Evolutionary conservation across 2,329 filamentous ascomycete species (phyloP).

Genomic region (Trichoderma sp.): DNA sequence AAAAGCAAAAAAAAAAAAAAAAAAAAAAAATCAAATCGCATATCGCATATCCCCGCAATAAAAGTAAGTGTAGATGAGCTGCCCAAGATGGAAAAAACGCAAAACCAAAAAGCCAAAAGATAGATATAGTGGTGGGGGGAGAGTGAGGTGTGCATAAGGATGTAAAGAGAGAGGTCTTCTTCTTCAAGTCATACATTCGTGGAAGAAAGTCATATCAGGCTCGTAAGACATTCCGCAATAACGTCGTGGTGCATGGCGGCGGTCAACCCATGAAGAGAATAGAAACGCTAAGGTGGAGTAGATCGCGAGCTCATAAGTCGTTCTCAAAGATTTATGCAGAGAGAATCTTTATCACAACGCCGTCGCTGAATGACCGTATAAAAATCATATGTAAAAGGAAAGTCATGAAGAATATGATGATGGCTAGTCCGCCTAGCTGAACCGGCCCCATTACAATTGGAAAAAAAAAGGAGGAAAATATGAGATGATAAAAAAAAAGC

Average conservation of each 20-base stretch:
- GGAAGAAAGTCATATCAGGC: constrained; percentile 43
- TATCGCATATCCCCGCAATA: constrained; percentile 14
- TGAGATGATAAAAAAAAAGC: not conserved
- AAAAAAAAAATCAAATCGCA: constrained; percentile 10
- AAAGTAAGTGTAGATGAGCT: not conserved
- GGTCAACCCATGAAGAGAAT: constrained; percentile 37
- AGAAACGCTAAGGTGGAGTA: constrained; percentile 29
- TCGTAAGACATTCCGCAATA: constrained; percentile 41
- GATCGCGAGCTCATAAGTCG: constrained; percentile 30
- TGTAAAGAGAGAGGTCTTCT: constrained; percentile 29
- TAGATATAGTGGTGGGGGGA: constrained; percentile 27
- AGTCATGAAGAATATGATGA: constrained; percentile 29
- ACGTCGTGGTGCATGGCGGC: constrained; percentile 40
- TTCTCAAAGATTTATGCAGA: constrained; percentile 37
- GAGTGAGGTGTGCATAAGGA: constrained; percentile 27
- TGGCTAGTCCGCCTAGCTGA: constrained; percentile 18
- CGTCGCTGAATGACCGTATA: constrained; percentile 47
- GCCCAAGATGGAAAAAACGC: constrained; percentile 12
- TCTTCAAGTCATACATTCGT: constrained; percentile 48
- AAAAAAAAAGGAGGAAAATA: constrained; percentile 3
- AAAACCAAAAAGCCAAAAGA: constrained; percentile 29
- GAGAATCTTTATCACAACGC: constrained; percentile 46
- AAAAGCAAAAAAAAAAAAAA: constrained; percentile 7
- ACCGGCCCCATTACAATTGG: constrained; percentile 25
- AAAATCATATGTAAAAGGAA: constrained; percentile 38